These are phyloP conservation scores for Nicotiana paniculata DNA, from an alignment of 257 asterid species.

Conservation along the genomic window DNA sequence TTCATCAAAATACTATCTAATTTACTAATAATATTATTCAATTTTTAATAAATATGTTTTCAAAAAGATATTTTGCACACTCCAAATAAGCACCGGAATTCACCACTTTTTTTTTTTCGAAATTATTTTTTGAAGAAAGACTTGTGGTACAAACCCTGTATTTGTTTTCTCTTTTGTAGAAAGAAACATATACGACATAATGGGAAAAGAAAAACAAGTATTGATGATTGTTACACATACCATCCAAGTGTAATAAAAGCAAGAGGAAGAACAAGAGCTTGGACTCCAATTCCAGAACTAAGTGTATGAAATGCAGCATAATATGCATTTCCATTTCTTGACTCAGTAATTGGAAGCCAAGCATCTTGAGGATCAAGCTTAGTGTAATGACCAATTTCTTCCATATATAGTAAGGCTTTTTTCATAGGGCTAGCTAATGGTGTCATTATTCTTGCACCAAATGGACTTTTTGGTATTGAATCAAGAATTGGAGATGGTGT, in stretches of 20 bases:
- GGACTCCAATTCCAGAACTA: constrained; percentile 75
- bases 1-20: neutral
- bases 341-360: constrained; percentile 90
- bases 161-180: too few species aligned
- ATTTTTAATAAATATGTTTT: neutral
- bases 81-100: neutral
- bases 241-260: constrained; percentile 72
- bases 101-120: neutral
- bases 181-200: neutral
- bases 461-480: constrained; percentile 47
- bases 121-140: too few species aligned
- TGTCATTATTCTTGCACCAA: constrained; percentile 36
- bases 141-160: too few species aligned
- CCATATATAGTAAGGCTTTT: constrained; percentile 46
- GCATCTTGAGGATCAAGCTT: constrained; percentile 72
- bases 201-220: too few species aligned
- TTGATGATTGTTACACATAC: constrained; percentile 17
- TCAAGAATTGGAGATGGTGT: constrained; percentile 26
- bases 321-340: constrained; percentile 73
- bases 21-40: neutral
- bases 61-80: neutral
- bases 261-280: constrained; percentile 70
- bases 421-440: constrained; percentile 75
- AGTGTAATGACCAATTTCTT: constrained; percentile 65
- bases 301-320: constrained; percentile 85